These are phyloP conservation scores for Penicillium bialowiezense DNA, from an alignment of 495 filamentous ascomycete species.

Conservation along the genomic window DNA sequence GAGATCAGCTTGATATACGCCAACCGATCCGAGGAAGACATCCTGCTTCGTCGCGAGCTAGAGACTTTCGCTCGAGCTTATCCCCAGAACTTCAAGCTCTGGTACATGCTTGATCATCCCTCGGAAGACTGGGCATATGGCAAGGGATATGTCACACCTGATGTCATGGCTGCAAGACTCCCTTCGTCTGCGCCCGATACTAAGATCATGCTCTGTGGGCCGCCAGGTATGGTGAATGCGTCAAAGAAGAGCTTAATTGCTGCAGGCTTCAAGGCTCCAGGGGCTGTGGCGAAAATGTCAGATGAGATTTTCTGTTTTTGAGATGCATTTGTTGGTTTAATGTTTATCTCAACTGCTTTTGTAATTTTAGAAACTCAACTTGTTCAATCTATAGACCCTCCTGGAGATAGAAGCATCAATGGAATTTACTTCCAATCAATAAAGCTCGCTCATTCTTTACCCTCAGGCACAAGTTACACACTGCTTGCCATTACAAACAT, in stretches of 20 bases:
- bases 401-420: too few relatives aligned
- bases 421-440: too few relatives aligned
- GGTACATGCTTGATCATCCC: constrained; percentile 38
- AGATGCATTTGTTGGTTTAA: not conserved
- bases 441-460: too few relatives aligned
- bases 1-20: constrained; percentile 43
- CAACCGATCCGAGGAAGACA: constrained; percentile 33
- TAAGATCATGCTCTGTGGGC: constrained; percentile 34
- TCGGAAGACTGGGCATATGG: constrained; percentile 16
- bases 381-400: too few relatives aligned
- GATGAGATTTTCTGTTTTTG: constrained; percentile 33
- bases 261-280: constrained; percentile 26
- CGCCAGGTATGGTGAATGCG: constrained; percentile 32
- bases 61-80: constrained; percentile 39
- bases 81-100: constrained; percentile 35
- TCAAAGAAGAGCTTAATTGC: constrained; percentile 27
- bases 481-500: too few relatives aligned
- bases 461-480: too few relatives aligned
- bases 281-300: constrained; percentile 25
- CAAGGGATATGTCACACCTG: constrained; percentile 17
- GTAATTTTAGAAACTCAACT: too few relatives aligned
- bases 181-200: constrained; percentile 15
- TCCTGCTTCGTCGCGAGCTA: constrained; percentile 36
- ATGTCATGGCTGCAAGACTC: constrained; percentile 17
- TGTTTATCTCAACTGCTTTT: too few relatives aligned